Evolutionary conservation across 75 land plant species (phyloP).

Genomic region (Larix kaempferi): DNA sequence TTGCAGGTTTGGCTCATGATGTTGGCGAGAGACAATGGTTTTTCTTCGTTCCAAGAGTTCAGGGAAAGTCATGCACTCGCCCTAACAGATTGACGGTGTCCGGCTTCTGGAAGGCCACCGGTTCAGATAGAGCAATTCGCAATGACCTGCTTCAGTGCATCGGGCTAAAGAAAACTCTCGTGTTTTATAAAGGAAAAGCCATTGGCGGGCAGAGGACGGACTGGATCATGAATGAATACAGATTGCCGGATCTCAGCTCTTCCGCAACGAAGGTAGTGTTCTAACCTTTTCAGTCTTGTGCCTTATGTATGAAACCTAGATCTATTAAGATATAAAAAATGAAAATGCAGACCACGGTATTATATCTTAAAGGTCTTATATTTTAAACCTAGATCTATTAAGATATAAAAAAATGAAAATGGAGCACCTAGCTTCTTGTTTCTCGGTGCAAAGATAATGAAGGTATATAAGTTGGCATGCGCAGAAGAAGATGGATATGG

Average conservation of each 20-base stretch:
- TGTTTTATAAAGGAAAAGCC: conserved; percentile 5
- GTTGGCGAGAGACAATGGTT: background rate
- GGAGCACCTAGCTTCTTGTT: too few relatives aligned
- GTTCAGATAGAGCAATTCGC: background rate
- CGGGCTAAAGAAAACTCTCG: conserved; percentile 3
- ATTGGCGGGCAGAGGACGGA: background rate
- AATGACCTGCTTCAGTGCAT: background rate
- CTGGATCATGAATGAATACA: conserved; percentile 12
- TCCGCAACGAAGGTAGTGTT: background rate
- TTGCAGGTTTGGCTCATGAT: too few relatives aligned
- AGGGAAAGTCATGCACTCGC: background rate
- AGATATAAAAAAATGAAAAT: too few relatives aligned
- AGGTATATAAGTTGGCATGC: too few relatives aligned
- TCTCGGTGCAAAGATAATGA: too few relatives aligned
- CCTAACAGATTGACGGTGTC: background rate
- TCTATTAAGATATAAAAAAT: too few relatives aligned
- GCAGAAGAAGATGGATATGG: background rate
- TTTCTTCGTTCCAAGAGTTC: background rate
- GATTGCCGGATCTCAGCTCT: background rate
- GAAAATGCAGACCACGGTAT: too few relatives aligned
- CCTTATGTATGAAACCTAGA: too few relatives aligned
- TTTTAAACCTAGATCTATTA: too few relatives aligned
- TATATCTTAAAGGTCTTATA: too few relatives aligned
- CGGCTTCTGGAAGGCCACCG: conserved; percentile 9
- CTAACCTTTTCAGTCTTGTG: too few relatives aligned